These are phyloP conservation scores for Alternaria solani DNA, from an alignment of 2,329 filamentous ascomycete species.

Conservation along the genomic window DNA sequence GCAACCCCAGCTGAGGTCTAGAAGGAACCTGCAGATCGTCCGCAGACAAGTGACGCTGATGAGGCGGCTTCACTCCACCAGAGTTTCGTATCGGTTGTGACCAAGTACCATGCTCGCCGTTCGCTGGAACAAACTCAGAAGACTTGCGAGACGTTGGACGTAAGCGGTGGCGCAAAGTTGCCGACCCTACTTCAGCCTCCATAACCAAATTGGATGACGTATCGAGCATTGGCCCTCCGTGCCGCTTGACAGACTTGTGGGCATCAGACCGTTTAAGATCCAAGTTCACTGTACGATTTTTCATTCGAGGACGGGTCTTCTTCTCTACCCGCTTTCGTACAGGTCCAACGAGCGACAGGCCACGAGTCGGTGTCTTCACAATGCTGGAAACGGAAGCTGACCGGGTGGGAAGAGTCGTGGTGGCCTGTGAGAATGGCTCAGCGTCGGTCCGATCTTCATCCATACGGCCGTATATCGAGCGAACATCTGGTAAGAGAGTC, in stretches of 20 bases:
- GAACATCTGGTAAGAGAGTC: conserved; percentile 36
- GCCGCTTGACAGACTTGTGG: conserved; percentile 35
- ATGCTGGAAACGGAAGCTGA: conserved; percentile 36
- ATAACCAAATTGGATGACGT: neutral
- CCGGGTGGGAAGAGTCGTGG: conserved; percentile 23
- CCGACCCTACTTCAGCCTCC: neutral
- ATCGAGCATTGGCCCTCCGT: conserved; percentile 6
- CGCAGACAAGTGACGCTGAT: conserved; percentile 17
- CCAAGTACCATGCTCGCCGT: conserved; percentile 17
- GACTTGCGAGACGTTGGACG: conserved; percentile 2
- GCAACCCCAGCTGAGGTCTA: conserved; percentile 19
- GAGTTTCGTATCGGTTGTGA: conserved; percentile 12
- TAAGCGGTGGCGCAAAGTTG: conserved; percentile 4
- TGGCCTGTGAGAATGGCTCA: conserved; percentile 20
- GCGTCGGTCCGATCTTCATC: conserved; percentile 32
- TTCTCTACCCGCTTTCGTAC: conserved; percentile 31
- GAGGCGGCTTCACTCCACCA: neutral
- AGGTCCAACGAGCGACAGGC: conserved; percentile 40
- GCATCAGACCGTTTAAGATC: conserved; percentile 37
- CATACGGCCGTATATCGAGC: conserved; percentile 21
- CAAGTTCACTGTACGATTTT: conserved; percentile 12
- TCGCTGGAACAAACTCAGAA: neutral
- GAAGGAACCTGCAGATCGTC: conserved; percentile 14
- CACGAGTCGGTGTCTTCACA: conserved; percentile 41
- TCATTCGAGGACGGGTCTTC: conserved; percentile 18